phyloP scores from a whole-genome alignment of 2,329 filamentous ascomycete species.

The Dactylellina leptospora region DNA sequence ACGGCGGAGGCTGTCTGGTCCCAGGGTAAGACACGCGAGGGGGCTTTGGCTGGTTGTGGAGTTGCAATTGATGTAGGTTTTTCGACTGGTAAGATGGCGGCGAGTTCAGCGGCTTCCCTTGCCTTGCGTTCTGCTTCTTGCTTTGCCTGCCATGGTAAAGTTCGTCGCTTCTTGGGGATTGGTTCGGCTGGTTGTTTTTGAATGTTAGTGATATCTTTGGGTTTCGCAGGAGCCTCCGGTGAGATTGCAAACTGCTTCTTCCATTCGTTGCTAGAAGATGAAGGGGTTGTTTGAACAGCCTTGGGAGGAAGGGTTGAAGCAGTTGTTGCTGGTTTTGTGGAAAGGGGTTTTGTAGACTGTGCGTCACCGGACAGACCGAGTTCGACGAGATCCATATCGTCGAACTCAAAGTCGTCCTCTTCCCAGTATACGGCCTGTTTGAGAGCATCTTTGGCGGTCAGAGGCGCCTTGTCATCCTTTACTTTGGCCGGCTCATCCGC shows the following conservation, averaged over 20 bases:
- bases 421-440: conserved; percentile 51
- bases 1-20: conserved; percentile 77
- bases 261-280: conserved; percentile 28
- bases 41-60: conserved; percentile 57
- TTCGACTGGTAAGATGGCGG: conserved; percentile 26
- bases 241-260: conserved; percentile 36
- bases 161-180: conserved; percentile 30
- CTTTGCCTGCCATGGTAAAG: conserved; percentile 36
- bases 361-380: conserved; percentile 20
- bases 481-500: conserved; percentile 21
- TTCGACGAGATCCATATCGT: conserved; percentile 44
- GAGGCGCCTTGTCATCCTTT: conserved; percentile 33
- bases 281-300: neutral
- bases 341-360: too few relatives aligned
- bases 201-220: conserved; percentile 11
- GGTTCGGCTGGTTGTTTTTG: conserved; percentile 23
- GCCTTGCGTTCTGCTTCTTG: conserved; percentile 33
- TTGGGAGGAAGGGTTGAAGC: neutral
- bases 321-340: conserved; percentile 2
- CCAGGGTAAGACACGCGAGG: conserved; percentile 68
- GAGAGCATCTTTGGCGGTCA: conserved; percentile 42
- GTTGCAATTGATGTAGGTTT: conserved; percentile 21
- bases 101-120: conserved; percentile 35
- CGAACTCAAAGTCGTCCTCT: conserved; percentile 52
- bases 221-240: neutral